Conservation (phyloP, 2,329 filamentous ascomycete species). For the Ophiosphaerella narmari region DNA sequence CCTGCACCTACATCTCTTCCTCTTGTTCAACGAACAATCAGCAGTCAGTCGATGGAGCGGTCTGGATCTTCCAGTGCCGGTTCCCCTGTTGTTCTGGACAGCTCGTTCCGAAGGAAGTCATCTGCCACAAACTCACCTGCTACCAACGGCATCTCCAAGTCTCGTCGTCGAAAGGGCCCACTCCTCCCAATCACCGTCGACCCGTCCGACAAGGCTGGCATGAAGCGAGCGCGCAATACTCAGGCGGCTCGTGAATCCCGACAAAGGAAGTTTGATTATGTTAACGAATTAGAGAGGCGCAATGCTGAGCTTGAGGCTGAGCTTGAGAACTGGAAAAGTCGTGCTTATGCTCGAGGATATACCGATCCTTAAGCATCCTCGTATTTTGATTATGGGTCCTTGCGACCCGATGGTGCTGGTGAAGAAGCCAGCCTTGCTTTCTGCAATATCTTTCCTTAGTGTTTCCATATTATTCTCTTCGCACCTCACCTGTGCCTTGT, state of each 20-base stretch:
- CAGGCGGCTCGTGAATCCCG: conserved; percentile 92
- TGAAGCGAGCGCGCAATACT: conserved; percentile 94
- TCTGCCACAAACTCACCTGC: conserved; percentile 53
- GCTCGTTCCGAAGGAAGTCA: conserved; percentile 47
- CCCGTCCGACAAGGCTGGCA: conserved; percentile 71
- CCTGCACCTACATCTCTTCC: conserved; percentile 32
- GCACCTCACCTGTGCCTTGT: conserved; percentile 10
- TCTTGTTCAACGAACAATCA: conserved; percentile 48
- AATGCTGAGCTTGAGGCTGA: conserved; percentile 70
- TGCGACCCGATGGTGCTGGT: conserved; percentile 44
- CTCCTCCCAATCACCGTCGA: conserved; percentile 80
- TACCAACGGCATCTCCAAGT: conserved; percentile 70
- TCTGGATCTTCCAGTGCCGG: conserved; percentile 43
- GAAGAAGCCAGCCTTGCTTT: conserved; percentile 36
- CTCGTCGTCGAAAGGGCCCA: conserved; percentile 79
- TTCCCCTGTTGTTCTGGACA: conserved; percentile 43
- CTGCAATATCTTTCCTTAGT: conserved; percentile 28
- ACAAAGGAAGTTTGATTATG: conserved; percentile 77
- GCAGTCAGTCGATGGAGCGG: conserved; percentile 43
- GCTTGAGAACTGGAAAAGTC: conserved; percentile 49
- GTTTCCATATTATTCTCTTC: conserved; percentile 5
- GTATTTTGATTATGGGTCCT: conserved; percentile 33
- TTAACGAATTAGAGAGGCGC: conserved; percentile 74
- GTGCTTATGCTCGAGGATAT: conserved; percentile 46
- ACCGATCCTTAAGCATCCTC: conserved; percentile 40